A percentile compares a stretch with the other conserved stretches of the same genome.
Evolutionary conservation across 352 stramenopile genomes (phyloP).

Genomic region (Phytophthora tentaculata): DNA sequence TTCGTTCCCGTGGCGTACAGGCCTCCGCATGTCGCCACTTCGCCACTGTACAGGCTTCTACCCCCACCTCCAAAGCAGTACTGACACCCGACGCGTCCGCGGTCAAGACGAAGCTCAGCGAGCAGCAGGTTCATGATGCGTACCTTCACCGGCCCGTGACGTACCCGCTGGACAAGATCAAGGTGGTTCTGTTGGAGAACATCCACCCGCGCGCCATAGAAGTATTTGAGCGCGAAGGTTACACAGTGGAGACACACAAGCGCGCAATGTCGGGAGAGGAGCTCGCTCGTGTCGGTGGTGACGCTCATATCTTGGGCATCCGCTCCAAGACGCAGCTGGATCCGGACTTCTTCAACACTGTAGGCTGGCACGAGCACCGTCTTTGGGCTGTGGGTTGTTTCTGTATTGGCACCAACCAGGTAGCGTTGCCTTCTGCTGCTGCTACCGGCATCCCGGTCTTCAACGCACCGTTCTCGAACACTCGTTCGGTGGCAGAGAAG

Average conservation of each 20-base stretch:
- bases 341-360: conserved; percentile 73
- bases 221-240: conserved; percentile 82
- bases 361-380: conserved; percentile 82
- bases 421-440: conserved; percentile 65
- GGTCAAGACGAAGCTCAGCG: conserved; percentile 13
- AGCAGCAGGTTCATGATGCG: conserved; percentile 23
- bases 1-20: conserved; percentile 35
- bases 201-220: conserved; percentile 81
- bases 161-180: conserved; percentile 82
- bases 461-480: conserved; percentile 89
- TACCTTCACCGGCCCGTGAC: conserved; percentile 78
- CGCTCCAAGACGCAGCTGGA: conserved; percentile 87
- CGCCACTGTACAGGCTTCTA: conserved; percentile 44
- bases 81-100: conserved; percentile 21
- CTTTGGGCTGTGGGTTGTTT: conserved; percentile 85
- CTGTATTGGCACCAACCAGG: conserved; percentile 87
- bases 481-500: conserved; percentile 85
- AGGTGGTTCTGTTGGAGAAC: conserved; percentile 86
- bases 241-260: conserved; percentile 82
- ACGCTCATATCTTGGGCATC: conserved; percentile 82
- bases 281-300: conserved; percentile 72
- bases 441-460: conserved; percentile 79
- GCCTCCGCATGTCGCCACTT: conserved; percentile 29
- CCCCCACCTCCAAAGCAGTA: conserved; percentile 20
- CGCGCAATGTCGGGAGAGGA: conserved; percentile 73